Base-by-base conservation (phyloP, 2,329 filamentous ascomycete genomes). In the Neoscytalidium dimidiatum region DNA sequence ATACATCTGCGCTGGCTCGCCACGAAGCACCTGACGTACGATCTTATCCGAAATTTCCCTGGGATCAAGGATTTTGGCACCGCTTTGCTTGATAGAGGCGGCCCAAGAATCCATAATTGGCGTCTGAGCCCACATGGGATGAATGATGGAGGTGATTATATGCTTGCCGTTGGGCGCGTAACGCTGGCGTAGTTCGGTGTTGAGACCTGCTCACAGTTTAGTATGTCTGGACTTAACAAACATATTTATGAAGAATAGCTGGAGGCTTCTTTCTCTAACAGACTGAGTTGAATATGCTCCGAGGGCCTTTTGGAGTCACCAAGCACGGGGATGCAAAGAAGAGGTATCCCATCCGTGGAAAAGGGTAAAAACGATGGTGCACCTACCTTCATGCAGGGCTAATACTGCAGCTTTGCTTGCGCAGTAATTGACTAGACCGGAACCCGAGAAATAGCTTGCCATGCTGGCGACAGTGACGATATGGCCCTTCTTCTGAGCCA, bases 401-500 rank as follows among this genome's bases (percentile, higher is more conserved):
- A 75, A 56, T 0, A 71, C 72, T 1, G 67, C 74, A 19, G 71
- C 66, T 48, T 75, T 75, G 23, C 70, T 69, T 61, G 69, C 69
- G 52, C 68, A 69, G 66, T 76, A 76, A 64, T 75, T 72, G 13
- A 74, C 64, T 13, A 74, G 33, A 0, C 71, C 70, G 0, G 72
- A 67, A 0, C 64, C 68, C 4, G 71, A 66, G 23, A 70, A 38
- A 56, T 72, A 75, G 6, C 71, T 74, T 1, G 72, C 70, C 71
- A 74, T 73, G 1, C 70, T 72, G 7, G 73, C 72, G 8, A 74
- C 71, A 11, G 68, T 69, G 1, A 75, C 69, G 17, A 75, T 69
- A 57, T 75, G 73, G 6, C 73, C 73, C 62, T 74, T 73, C 28
- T 68, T 70, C 67, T 68, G 67, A 5, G 63, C 64, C 11, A 75